phyloP scores from a whole-genome alignment of 768 basidiomycete genomes.

The Tephrocybe sp. region DNA sequence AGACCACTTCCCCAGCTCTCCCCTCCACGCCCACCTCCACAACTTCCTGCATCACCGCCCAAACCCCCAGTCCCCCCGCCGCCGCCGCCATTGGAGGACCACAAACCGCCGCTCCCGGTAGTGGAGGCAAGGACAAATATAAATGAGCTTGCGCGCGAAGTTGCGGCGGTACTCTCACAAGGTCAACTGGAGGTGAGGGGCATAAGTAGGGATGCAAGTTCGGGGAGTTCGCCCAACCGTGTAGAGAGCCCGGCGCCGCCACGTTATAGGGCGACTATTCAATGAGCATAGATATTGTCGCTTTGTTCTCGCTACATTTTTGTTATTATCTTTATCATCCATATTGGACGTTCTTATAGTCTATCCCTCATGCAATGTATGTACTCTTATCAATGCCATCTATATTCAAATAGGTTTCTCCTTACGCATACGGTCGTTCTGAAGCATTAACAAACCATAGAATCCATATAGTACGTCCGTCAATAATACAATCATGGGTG shows the following conservation, averaged over 20 bases:
- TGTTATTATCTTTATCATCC: no score
- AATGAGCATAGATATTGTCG: not conserved
- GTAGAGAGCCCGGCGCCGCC: conserved; percentile 17
- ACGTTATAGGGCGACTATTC: conserved; percentile 10
- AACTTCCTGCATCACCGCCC: not conserved
- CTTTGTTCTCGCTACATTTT: no score
- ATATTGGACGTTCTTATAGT: no score
- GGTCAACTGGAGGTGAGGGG: conserved; percentile 10
- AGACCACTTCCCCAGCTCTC: not conserved
- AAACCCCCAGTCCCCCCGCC: not conserved
- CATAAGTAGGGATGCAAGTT: not conserved
- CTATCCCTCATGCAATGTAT: not conserved
- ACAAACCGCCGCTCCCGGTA: not conserved
- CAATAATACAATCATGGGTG: not conserved
- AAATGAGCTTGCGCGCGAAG: conserved; percentile 28
- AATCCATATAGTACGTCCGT: not conserved
- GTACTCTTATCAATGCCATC: not conserved
- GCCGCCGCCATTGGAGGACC: not conserved
- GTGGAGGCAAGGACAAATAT: conserved; percentile 15
- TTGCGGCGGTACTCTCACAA: conserved; percentile 26
- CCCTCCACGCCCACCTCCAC: not conserved
- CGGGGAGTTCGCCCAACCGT: conserved; percentile 3
- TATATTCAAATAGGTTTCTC: no score
- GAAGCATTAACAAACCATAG: not conserved
- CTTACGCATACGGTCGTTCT: no score